Evolutionary conservation across 352 stramenopile genomes (phyloP).

Genomic region (Globisporangium spiculum): DNA sequence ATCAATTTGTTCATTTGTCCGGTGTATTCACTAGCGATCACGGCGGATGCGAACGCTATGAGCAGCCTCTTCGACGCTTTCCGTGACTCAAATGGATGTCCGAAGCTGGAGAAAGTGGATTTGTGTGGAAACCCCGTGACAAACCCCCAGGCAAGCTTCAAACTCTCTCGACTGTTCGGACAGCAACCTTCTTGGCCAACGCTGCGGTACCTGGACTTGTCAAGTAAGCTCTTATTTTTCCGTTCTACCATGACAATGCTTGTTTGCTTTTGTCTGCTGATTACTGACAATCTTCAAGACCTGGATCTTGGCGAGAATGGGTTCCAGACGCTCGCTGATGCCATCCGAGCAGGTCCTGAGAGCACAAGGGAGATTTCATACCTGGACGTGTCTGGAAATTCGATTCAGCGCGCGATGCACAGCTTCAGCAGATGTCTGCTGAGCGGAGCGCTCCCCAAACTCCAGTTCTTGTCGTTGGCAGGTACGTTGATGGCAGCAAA

Average conservation of each 20-base stretch:
- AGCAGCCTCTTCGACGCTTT: conserved; percentile 24
- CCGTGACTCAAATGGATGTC: conserved; percentile 10
- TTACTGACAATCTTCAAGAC: conserved; percentile 17
- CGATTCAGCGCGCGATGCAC: conserved; percentile 24
- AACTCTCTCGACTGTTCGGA: conserved; percentile 20
- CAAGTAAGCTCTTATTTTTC: conserved; percentile 20
- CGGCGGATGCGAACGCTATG: conserved; percentile 24
- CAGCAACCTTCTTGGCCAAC: conserved; percentile 15
- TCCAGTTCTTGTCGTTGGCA: conserved; percentile 28
- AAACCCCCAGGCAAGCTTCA: conserved; percentile 16
- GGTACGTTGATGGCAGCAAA: conserved; percentile 10
- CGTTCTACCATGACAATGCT: background rate
- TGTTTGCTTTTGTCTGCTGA: background rate
- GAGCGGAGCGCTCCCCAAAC: conserved; percentile 14
- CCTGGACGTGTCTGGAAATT: conserved; percentile 38
- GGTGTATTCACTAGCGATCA: conserved; percentile 18
- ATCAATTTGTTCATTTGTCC: background rate
- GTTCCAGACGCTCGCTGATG: conserved; percentile 18
- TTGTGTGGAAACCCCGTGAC: conserved; percentile 30
- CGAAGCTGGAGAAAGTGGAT: conserved; percentile 20
- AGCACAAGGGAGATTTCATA: conserved; percentile 14
- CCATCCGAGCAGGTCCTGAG: conserved; percentile 15
- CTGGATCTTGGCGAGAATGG: conserved; percentile 30
- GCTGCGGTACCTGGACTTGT: conserved; percentile 27
- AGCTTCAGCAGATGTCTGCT: conserved; percentile 23